These are phyloP conservation scores for Sporormia fimetaria DNA, from an alignment of 495 filamentous ascomycete genomes.

Conservation along the genomic window DNA sequence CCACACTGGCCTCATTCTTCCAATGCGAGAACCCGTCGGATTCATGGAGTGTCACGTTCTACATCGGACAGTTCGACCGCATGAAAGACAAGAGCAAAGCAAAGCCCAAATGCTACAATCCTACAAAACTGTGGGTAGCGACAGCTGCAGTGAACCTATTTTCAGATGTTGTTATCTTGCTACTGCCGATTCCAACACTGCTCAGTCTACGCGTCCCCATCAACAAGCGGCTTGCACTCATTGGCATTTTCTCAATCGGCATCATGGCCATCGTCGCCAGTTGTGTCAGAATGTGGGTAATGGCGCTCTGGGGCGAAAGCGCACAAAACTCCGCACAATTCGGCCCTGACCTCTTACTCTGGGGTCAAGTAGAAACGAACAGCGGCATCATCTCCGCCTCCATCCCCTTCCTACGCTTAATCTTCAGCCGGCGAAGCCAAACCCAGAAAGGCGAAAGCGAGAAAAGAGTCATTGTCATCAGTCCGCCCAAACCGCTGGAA, in stretches of 20 bases:
- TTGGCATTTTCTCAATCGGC: constrained; percentile 22
- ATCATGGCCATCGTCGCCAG: constrained; percentile 21
- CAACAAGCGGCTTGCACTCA: constrained; percentile 15
- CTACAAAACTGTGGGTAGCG: constrained; percentile 8
- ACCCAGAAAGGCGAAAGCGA: constrained; percentile 1
- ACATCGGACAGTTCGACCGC: constrained; percentile 16
- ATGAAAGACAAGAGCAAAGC: neutral
- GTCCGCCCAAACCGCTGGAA: constrained; percentile 1
- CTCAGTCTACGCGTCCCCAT: constrained; percentile 15
- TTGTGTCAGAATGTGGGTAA: constrained; percentile 23
- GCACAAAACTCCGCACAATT: constrained; percentile 9
- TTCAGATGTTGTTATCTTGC: constrained; percentile 17
- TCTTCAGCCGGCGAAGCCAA: constrained; percentile 8
- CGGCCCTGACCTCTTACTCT: constrained; percentile 18
- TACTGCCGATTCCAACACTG: constrained; percentile 20
- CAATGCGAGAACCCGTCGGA: constrained; percentile 19
- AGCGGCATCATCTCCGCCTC: constrained; percentile 18
- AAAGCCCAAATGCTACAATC: constrained; percentile 9
- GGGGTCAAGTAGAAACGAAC: constrained; percentile 22
- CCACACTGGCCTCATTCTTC: constrained; percentile 11
- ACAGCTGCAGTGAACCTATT: constrained; percentile 13
- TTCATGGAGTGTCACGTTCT: constrained; percentile 3
- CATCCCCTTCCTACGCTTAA: constrained; percentile 14
- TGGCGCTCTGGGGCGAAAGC: constrained; percentile 19
- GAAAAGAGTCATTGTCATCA: constrained; percentile 1